Conservation (phyloP, 257 asterid species). For the Nicotiana obtusifolia region DNA sequence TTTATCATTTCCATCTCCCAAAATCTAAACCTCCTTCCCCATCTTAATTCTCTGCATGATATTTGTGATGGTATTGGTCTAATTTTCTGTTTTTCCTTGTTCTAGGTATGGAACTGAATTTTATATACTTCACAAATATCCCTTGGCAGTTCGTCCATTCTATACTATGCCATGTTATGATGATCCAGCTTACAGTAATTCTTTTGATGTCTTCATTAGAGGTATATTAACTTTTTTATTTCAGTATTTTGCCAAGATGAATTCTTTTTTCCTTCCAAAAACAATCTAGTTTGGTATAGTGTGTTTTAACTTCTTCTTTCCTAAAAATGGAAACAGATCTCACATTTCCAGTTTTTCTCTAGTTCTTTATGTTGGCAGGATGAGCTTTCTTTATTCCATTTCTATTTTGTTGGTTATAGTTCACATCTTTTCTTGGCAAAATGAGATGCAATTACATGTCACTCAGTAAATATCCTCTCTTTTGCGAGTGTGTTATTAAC, state of each 20-base stretch:
- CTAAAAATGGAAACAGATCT: not conserved
- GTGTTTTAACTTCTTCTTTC: not conserved
- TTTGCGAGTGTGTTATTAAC: not conserved
- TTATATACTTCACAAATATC: constrained; percentile 89
- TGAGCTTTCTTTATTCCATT: not conserved
- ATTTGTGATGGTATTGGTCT: not conserved
- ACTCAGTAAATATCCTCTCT: not conserved
- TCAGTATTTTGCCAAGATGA: not conserved
- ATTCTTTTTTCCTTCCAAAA: not conserved
- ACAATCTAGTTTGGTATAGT: not conserved
- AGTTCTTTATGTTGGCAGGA: not conserved
- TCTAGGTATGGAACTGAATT: constrained; percentile 80
- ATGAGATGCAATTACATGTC: not conserved
- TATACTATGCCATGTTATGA: constrained; percentile 87
- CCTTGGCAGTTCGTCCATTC: constrained; percentile 80
- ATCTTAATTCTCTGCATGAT: constrained; percentile 4
- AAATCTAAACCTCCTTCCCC: not conserved
- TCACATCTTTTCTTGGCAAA: not conserved
- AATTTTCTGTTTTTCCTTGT: not conserved
- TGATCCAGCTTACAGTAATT: constrained; percentile 57
- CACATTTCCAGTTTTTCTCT: not conserved
- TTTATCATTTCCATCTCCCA: constrained; percentile 3
- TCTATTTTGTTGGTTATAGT: not conserved
- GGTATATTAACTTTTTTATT: constrained; percentile 31
- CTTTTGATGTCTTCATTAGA: constrained; percentile 84